phyloP scores from a whole-genome alignment of 495 filamentous ascomycete species.

The Copromyces sp. region DNA sequence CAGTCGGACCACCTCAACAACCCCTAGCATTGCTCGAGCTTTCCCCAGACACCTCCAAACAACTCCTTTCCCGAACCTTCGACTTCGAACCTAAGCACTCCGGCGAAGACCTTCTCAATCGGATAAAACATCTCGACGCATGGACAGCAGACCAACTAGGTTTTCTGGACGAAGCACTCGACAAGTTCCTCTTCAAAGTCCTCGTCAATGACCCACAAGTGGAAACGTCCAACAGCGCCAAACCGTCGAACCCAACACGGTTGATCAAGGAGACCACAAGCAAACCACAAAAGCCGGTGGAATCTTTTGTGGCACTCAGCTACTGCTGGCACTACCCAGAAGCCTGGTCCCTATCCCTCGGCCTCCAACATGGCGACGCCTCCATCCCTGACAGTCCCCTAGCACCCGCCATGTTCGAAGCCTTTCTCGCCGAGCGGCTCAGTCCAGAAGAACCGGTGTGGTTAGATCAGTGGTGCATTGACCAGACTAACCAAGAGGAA shows the following conservation, averaged over 20 bases:
- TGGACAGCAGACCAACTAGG: not conserved
- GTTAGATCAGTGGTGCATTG: constrained; percentile 27
- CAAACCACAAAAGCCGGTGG: not conserved
- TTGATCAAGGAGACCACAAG: not conserved
- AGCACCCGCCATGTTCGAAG: constrained; percentile 11
- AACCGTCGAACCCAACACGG: not conserved
- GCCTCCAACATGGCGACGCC: not conserved
- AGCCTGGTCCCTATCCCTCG: not conserved
- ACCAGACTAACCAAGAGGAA: constrained; percentile 17
- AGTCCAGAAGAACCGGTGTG: constrained; percentile 12
- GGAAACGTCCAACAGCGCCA: not conserved
- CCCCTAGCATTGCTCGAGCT: not conserved
- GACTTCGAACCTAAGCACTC: not conserved
- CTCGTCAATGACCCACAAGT: not conserved
- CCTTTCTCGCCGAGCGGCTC: constrained; percentile 6
- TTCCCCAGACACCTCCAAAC: not conserved
- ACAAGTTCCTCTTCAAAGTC: not conserved
- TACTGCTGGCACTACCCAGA: constrained; percentile 1
- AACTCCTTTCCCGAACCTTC: not conserved
- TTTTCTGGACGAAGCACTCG: not conserved
- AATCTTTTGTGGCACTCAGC: not conserved
- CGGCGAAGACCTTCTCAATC: not conserved
- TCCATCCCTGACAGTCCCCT: not conserved
- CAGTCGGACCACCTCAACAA: not conserved
- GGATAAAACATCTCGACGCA: not conserved